These are phyloP conservation scores for Boletus eberwhitei DNA, from an alignment of 768 basidiomycete genomes.

Conservation along the genomic window DNA sequence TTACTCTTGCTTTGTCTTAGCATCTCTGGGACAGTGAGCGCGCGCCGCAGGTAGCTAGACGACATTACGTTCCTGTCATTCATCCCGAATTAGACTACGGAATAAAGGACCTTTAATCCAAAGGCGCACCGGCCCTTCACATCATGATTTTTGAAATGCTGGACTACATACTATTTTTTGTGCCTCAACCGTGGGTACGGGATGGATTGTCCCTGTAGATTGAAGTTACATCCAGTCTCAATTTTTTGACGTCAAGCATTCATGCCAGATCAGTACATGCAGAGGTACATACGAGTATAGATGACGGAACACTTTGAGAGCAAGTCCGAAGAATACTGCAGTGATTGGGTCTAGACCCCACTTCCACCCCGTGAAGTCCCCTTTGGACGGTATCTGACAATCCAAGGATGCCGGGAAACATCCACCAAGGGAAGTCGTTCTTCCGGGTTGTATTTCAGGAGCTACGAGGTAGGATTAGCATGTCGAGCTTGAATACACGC, in stretches of 20 bases:
- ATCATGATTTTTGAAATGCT: background rate
- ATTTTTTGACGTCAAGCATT: background rate
- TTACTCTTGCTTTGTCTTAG: background rate
- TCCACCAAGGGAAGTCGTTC: conserved; percentile 71
- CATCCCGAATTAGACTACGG: conserved; percentile 17
- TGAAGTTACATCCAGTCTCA: background rate
- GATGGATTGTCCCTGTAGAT: background rate
- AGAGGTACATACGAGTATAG: conserved; percentile 9
- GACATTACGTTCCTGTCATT: conserved; percentile 15
- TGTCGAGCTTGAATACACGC: conserved; percentile 5
- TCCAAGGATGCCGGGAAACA: conserved; percentile 85
- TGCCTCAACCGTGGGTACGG: background rate
- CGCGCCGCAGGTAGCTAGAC: conserved; percentile 22
- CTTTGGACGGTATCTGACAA: conserved; percentile 63
- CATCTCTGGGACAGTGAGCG: background rate
- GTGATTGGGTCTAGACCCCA: conserved; percentile 13
- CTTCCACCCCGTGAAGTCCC: conserved; percentile 31
- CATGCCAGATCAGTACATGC: conserved; percentile 10
- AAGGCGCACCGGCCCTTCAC: background rate
- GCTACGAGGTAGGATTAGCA: conserved; percentile 41
- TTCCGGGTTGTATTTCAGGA: conserved; percentile 79
- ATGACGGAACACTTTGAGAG: conserved; percentile 4
- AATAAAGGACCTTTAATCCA: conserved; percentile 19
- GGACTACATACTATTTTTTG: background rate
- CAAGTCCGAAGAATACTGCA: background rate